Conservation (phyloP, 257 asterid species). For the Parsonsia alboflavescens region DNA sequence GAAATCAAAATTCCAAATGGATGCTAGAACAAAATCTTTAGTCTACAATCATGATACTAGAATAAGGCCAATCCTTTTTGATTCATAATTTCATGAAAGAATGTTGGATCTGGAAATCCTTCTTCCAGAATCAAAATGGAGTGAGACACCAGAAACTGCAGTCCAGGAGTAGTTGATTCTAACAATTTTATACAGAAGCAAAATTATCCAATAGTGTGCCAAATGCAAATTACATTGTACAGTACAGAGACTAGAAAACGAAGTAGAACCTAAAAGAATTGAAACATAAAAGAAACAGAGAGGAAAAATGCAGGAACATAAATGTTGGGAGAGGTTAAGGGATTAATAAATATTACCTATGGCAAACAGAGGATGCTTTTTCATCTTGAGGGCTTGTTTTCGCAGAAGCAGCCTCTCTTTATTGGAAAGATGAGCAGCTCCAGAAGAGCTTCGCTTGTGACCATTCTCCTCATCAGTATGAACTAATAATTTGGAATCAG, state of each 20-base stretch:
- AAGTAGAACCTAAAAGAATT: background rate
- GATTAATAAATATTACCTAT: conserved; percentile 52
- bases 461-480: conserved; percentile 26
- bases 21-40: background rate
- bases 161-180: background rate
- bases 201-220: background rate
- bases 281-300: background rate
- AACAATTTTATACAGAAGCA: background rate
- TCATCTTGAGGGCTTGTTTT: conserved; percentile 71
- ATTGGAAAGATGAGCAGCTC: conserved; percentile 61
- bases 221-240: background rate
- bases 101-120: background rate
- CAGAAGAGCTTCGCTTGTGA: conserved; percentile 24
- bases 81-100: background rate
- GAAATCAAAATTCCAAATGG: background rate
- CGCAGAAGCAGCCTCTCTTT: conserved; percentile 87
- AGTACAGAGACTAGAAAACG: background rate
- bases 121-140: background rate
- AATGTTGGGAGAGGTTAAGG: background rate
- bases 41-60: background rate
- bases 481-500: conserved; percentile 25
- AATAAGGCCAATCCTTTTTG: background rate
- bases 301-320: background rate
- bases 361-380: conserved; percentile 62
- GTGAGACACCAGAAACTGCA: background rate